Evolutionary conservation across 1,284 basidiomycete genomes (phyloP), one percentile per base, ranked within the genome.

Genomic region (Chalciporus sp.): DNA sequence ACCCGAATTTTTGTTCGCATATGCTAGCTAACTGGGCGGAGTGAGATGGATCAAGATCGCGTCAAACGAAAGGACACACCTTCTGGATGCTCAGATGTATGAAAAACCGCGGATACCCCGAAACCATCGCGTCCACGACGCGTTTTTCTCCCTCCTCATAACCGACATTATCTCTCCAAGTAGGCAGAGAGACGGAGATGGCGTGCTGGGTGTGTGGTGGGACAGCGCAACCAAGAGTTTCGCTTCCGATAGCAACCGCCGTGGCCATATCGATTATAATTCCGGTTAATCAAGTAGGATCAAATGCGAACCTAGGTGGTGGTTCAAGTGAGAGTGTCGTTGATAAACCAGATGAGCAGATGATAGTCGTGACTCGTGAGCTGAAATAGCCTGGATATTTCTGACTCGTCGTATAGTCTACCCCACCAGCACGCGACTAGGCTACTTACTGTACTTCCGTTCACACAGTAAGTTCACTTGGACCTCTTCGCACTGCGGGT

Each of bases 51-150:
- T 20, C 41, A 42, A 51, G 28, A 39, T n/a, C 10, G 29, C 1
- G 10, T 8, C n/a, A 23, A 45, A 39, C 17, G 19, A 42, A 27
- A 46, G 16, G 50, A 70, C 82, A 58, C 64, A 94, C 95, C 79
- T 94, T 92, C 67, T 87, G 85, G 35, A 98, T 95, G 59, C 82
- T 89, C 23, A 85, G 76, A 71, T 98, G 94, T 51, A 99, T 91
- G 71, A 97, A 98, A 76, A 99, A 99, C 45, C 97, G 79, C 0
- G 97, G 97, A 68, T 99, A 99, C n/a, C 96, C 97, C 5, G 88
- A 86, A 52, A 91, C 82, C 94, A 98, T 95, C 16, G 76, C 78
- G 52, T 92, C 82, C 2, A 90, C 70, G 7, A 99, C 87, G 35
- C 94, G 81, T 62, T 87, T 84, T n/a, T 90, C 86, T 12, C 94